Conservation (phyloP, 78 protist genomes). For the Dictyostelium intermedium region DNA sequence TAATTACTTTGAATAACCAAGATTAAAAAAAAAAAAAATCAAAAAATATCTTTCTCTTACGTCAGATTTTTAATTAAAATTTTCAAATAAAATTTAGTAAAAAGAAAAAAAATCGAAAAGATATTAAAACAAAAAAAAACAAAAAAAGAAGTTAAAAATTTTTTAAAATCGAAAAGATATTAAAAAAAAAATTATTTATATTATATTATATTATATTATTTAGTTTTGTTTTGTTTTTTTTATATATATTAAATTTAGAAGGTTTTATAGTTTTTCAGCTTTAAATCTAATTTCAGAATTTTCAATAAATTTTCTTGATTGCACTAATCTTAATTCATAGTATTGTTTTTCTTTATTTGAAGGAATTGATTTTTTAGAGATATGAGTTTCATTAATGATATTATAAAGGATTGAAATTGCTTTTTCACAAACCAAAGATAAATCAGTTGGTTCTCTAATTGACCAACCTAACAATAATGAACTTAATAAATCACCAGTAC, state of each 20-base stretch:
- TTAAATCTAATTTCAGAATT: constrained; percentile 23
- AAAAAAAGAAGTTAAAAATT: too few species aligned
- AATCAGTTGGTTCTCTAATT: background rate
- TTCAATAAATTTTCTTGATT: constrained; percentile 47
- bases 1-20: too few species aligned
- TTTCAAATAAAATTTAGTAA: too few species aligned
- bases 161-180: too few species aligned
- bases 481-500: constrained; percentile 90
- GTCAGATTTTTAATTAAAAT: too few species aligned
- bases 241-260: too few species aligned
- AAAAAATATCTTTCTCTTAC: too few species aligned
- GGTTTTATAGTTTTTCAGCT: background rate
- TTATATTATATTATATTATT: background rate
- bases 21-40: too few species aligned
- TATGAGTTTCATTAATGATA: constrained; percentile 37
- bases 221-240: background rate
- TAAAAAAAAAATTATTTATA: too few species aligned
- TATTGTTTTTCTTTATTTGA: background rate
- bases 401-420: constrained; percentile 42
- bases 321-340: constrained; percentile 34
- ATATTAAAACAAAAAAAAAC: too few species aligned
- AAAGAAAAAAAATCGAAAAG: too few species aligned
- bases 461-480: constrained; percentile 77
- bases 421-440: constrained; percentile 47
- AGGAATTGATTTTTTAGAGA: background rate